Base-by-base conservation (phyloP, 306 rosid species). In the Vigna unguiculata region DNA sequence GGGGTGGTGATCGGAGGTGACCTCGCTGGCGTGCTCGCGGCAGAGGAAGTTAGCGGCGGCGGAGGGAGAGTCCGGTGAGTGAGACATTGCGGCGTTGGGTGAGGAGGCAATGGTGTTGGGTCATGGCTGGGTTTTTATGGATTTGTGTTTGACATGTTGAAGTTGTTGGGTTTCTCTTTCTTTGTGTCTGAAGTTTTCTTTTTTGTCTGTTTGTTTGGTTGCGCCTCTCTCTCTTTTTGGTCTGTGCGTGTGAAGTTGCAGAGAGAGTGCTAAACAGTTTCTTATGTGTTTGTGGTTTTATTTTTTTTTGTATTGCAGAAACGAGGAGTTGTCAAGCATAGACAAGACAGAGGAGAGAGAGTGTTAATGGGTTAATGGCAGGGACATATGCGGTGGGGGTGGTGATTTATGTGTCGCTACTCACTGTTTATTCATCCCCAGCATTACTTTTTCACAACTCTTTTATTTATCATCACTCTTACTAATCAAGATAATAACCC, bases 91-190 rank as follows among this genome's bases (percentile, higher is more conserved):
- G 49, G 58, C 9, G 54, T 71, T 0, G 70, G 54, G 0, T 16
- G 54, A 49, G 53, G 1, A 22, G 53, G 64, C n/a, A 32, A 17
- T 9, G 6, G 22, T n/a, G 62, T 54, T 71, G 72, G 84, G 66
- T 78, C 88, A 82, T 82, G 51, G 86, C 84, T 70, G 10, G 83
- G 24, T 38, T 49, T 62, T 74, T 69, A 52, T 41, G 86, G 61
- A 59, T 82, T 75, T 49, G 77, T 72, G 66, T 57, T 74, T 57
- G 79, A 57, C 88, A 85, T 80, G 10, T 48, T 75, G 12, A 34
- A 43, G 67, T 63, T 51, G 22, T 15, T 0, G 30, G 48, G 9
- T 71, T 3, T 38, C 36, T 76, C 55, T 49, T 58, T 43, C 17
- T 67, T 9, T 43, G 46, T 72, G 34, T 49, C 60, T 58, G 4